Evolutionary conservation across 768 basidiomycete genomes (phyloP), one percentile per base, ranked within the genome.

Genomic region (Macrolepiota fuliginosa): DNA sequence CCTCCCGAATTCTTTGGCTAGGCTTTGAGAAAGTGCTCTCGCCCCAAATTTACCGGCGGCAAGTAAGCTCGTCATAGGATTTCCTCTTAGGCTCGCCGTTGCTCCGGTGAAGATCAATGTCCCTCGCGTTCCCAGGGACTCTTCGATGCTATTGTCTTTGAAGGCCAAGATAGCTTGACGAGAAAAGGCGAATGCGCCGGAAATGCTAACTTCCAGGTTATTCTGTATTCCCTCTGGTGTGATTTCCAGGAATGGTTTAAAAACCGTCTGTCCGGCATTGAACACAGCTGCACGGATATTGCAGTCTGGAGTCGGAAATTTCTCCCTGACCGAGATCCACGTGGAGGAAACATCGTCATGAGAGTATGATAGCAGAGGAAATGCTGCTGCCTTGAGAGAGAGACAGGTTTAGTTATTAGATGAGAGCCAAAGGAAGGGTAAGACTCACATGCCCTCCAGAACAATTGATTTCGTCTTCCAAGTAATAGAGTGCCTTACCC

Each of bases 1-100:
- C 70, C 85, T 85, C 25, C 85, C 84, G 67, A 90, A 91, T 67
- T 91, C 89, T 71, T 90, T 90, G 7, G 84, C 83, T 67, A 91
- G 71, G 65, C 88, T 89, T 73, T 91, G 90, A 0, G 83, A 82
- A 50, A 91, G 74, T 0, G 85, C 86, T 46, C 90, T 76, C 37
- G 84, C 36, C 3, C 82, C 89, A 55, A 81, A 83, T 68, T 90
- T 91, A 0, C 82, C 83, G 2, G 87, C 83, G 3, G 89, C 77
- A 66, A 90, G 86, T 1, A 78, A 81, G 54, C 86, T 86, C 0
- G 88, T 89, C 0, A 72, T 73, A 2, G 74, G 73, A 58, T 89
- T 90, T 4, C 90, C 90, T 58, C 90, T 75, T 19, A 82, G 58
- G 56, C 84, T 79, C 5, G 90, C 86, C 6, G 90, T 91, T 1